Evolutionary conservation across 345 rosid species (phyloP), one percentile per base, ranked within the genome.

Genomic region (Viola odorata): DNA sequence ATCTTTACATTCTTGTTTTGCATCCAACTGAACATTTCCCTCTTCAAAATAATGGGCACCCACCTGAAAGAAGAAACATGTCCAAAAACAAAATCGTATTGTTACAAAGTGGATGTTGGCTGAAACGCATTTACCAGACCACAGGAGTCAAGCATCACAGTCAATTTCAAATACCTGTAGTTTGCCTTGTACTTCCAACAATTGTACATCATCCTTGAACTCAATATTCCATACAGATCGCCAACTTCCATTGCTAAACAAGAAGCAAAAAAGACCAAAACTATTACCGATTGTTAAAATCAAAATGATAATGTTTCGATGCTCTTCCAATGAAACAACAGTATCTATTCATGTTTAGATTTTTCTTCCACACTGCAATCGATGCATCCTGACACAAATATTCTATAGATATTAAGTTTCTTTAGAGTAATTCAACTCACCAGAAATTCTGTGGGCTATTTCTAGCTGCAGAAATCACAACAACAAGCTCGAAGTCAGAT

Each of bases 1-100:
- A 74, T 94, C 96, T 73, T 80, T 73, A 66, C 89, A 86, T 63
- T 90, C 97, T 65, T 91, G 85, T 68, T 82, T 81, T 48, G 99
- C 88, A 69, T 88, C 96, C 79, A 91, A 77, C 72, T 94, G 96
- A 66, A 94, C 99, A 82, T 94, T 94, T 64, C 99, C 97, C 81
- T 94, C 97, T 72, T 94, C 99, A 72, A 91, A 94, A 76, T 91
- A 94, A 78, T 94, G 99, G 39, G 97, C 97, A 37, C 78, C 91
- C 69, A 94, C 99, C 99, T 90, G 79, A 69, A 59, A 44, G 58
- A 47, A 49, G 49, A 32, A 23, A 42, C 11, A 48, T 3, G 23
- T 40, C 41, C 45, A 63, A 45, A 61, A 14, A 13, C 45, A 38
- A 58, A 39, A 37, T 41, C 9, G 54, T 32, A 57, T 16, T 41